Percentiles rank a stretch among this genome's conserved stretches.
These are phyloP conservation scores for Aspergillus pseudonomiae DNA, from an alignment of 2,329 filamentous ascomycete genomes.

Conservation along the genomic window DNA sequence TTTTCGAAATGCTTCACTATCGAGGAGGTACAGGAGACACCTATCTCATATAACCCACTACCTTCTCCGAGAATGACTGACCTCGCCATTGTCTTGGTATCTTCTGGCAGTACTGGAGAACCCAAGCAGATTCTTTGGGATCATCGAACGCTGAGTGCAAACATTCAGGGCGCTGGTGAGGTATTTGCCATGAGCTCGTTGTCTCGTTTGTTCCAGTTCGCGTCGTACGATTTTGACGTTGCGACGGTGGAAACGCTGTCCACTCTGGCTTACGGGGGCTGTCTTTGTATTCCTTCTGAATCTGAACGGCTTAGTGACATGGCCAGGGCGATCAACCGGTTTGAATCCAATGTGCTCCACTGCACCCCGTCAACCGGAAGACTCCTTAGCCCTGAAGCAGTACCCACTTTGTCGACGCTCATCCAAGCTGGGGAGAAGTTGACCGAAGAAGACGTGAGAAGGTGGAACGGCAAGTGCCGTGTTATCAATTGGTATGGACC, in stretches of 20 bases:
- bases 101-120: slow-evolving; percentile 3
- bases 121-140: neutral
- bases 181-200: neutral
- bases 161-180: neutral
- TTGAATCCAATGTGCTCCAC: neutral
- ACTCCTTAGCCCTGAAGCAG: neutral
- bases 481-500: neutral
- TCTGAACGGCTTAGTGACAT: neutral
- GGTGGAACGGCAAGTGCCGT: neutral
- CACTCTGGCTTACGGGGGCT: neutral
- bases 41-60: neutral
- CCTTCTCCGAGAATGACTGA: neutral
- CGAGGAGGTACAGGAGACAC: neutral
- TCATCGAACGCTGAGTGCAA: neutral
- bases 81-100: neutral
- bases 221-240: slow-evolving; percentile 5
- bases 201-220: neutral
- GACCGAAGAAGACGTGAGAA: neutral
- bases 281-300: neutral
- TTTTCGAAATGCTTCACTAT: neutral
- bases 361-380: neutral
- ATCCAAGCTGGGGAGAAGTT: neutral
- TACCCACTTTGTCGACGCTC: neutral
- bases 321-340: neutral
- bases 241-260: neutral